Evolutionary conservation across 768 basidiomycete genomes (phyloP), one percentile per base, ranked within the genome.

Genomic region (Russula vinacea): DNA sequence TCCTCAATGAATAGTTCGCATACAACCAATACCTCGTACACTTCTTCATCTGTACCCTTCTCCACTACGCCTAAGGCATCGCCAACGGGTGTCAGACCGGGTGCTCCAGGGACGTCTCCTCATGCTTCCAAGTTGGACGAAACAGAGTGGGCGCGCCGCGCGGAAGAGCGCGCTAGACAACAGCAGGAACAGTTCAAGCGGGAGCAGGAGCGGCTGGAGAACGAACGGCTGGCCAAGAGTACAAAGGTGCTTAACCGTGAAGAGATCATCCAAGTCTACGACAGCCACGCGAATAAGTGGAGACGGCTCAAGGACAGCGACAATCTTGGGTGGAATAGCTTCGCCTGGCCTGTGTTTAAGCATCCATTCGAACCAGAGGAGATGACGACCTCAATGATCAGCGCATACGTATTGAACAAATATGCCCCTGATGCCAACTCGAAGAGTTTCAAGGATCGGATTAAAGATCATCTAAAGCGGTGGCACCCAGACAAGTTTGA

Each of bases 401-500:
- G 78, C 50, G 81, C 83, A 37, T 90, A 90, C 68, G 79, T 90
- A 70, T 75, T 83, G 61, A 85, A 84, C 17, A 77, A 81, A 13
- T 73, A 81, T 62, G 81, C 83, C 66, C 83, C 85, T 0, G 78
- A 78, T 61, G 84, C 85, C 33, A 81, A 79, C 70, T 68, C 78
- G 56, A 83, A 81, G 73, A 76, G 77, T 53, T 69, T 78, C 56
- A 89, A 88, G 75, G 90, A 91, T 69, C 84, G 88, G 16, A 79
- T 90, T 67, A 89, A 85, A 77, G 89, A 91, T 65, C 83, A 85
- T 59, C 80, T 92, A 69, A 81, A 83, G 73, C 76, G 80, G 67
- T 92, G 89, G 90, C 90, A 92, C 74, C 90, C 90, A 5, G 90
- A 92, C 74, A 84, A 88, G 39, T 92, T 92, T 70, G 87, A 91